Evolutionary conservation across 768 basidiomycete genomes (phyloP).

Genomic region (Cytidiella melzeri): DNA sequence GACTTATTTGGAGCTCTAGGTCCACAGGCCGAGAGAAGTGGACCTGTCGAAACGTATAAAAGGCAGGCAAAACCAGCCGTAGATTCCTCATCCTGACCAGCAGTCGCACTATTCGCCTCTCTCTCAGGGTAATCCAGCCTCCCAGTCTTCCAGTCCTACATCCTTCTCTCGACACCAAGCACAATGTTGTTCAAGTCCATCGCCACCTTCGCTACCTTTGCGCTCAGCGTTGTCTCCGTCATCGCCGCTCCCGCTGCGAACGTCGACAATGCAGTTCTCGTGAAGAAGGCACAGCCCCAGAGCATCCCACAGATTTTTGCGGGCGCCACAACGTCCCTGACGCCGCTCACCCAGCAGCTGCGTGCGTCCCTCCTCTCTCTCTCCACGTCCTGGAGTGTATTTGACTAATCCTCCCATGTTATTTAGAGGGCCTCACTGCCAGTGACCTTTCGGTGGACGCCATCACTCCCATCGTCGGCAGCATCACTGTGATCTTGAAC

Average conservation of each 20-base stretch:
- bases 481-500: constrained; percentile 22
- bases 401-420: background rate
- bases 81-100: background rate
- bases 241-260: constrained; percentile 8
- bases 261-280: constrained; percentile 4
- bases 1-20: background rate
- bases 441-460: constrained; percentile 20
- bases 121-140: too few relatives aligned
- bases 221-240: constrained; percentile 21
- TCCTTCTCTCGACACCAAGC: constrained; percentile 4
- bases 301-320: constrained; percentile 25
- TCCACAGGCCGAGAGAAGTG: too few relatives aligned
- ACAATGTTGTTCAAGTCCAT: constrained; percentile 30
- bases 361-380: constrained; percentile 20
- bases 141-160: background rate
- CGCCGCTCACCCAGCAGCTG: constrained; percentile 10
- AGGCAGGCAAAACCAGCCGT: background rate
- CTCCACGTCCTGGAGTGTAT: background rate
- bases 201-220: constrained; percentile 18
- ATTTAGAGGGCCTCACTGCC: constrained; percentile 7
- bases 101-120: background rate
- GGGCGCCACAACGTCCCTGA: constrained; percentile 11
- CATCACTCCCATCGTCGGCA: constrained; percentile 17
- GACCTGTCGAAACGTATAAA: background rate
- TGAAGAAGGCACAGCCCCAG: constrained; percentile 9